A percentile compares a stretch with the other conserved stretches of the same genome.
Conservation (phyloP, 441 rosid genomes). For the Pelargonium cotyledonis region DNA sequence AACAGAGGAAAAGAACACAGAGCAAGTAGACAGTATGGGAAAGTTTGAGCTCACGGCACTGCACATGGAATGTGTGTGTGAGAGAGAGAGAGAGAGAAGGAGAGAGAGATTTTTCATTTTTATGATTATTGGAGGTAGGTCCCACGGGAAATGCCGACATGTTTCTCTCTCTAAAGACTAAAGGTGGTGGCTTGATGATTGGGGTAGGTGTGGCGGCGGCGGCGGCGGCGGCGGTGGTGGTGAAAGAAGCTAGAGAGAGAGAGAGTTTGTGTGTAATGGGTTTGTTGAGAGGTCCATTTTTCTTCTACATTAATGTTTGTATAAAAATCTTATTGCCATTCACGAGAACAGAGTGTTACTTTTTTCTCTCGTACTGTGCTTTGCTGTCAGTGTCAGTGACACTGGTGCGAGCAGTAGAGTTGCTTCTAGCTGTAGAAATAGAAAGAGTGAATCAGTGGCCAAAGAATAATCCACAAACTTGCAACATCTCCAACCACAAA, state of each 20-base stretch:
- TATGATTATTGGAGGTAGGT: not conserved
- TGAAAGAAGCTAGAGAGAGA: not conserved
- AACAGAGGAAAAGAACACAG: not conserved
- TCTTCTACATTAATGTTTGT: not conserved
- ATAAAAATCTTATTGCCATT: not conserved
- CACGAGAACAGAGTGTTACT: conserved; percentile 4
- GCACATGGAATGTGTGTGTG: not conserved
- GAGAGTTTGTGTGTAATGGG: conserved; percentile 1
- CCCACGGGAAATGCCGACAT: not conserved
- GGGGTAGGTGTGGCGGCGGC: not conserved
- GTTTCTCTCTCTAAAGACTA: not conserved
- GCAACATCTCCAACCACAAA: not conserved
- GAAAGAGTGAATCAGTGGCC: conserved; percentile 25
- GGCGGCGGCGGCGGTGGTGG: not conserved
- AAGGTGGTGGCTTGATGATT: not conserved
- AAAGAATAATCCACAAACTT: conserved; percentile 26
- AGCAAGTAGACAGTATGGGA: not conserved
- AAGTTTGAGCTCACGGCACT: not conserved
- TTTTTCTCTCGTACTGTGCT: not conserved
- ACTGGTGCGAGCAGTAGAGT: not conserved
- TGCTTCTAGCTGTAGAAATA: conserved; percentile 4
- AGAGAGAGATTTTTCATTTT: not conserved
- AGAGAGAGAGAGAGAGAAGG: not conserved
- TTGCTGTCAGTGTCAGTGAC: conserved; percentile 15
- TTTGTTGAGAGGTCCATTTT: conserved; percentile 29